phyloP scores from a whole-genome alignment of 306 rosid genomes.

The Fagus sylvatica region DNA sequence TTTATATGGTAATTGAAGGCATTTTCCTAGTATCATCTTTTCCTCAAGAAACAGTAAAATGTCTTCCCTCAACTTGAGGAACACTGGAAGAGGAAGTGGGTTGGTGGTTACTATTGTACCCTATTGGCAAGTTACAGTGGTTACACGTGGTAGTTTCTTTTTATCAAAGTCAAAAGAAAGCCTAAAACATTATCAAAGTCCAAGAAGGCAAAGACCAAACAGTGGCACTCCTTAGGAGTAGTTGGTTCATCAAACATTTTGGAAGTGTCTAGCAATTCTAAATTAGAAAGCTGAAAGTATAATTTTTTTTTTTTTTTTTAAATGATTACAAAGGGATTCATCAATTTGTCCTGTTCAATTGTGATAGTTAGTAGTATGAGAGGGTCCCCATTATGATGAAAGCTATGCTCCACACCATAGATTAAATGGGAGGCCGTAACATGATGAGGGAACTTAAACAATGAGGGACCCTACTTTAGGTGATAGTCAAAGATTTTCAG shows the following conservation, averaged over 20 bases:
- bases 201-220: too few relatives aligned
- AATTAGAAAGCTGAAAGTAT: neutral
- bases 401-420: neutral
- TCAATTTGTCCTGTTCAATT: neutral
- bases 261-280: neutral
- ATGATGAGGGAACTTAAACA: slow-evolving; percentile 3
- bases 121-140: too few relatives aligned
- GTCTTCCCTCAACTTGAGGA: too few relatives aligned
- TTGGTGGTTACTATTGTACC: too few relatives aligned
- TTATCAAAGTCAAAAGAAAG: too few relatives aligned
- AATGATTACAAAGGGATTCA: neutral
- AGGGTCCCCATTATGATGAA: slow-evolving; percentile 1
- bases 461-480: slow-evolving; percentile 19
- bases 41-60: too few relatives aligned
- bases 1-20: too few relatives aligned
- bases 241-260: neutral
- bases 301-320: neutral
- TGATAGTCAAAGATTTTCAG: neutral
- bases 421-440: neutral
- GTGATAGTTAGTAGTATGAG: neutral
- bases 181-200: too few relatives aligned
- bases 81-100: too few relatives aligned
- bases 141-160: too few relatives aligned
- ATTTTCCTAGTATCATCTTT: too few relatives aligned
- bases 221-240: neutral